Evolutionary conservation across 1,139 yeast genomes (phyloP).

Genomic region (Ashbya aceris): DNA sequence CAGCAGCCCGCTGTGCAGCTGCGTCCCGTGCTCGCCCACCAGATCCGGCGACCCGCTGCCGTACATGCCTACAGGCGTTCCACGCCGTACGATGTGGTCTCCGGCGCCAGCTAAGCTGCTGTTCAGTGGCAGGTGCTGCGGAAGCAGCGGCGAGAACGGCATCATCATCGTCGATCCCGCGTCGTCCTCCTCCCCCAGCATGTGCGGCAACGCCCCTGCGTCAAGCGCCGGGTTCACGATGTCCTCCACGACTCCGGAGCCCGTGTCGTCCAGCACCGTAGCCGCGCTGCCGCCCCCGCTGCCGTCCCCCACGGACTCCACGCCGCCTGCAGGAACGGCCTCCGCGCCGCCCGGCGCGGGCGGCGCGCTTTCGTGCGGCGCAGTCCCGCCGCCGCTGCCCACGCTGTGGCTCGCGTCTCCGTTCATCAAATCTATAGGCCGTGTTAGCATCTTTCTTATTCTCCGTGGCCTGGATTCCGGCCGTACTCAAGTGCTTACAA

Average conservation of each 20-base stretch:
- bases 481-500: too few species aligned
- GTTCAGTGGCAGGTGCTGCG: slow-evolving; percentile 5
- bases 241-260: slow-evolving; percentile 19
- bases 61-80: slow-evolving; percentile 6
- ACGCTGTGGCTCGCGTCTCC: too few species aligned
- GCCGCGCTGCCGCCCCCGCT: not conserved
- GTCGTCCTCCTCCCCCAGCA: slow-evolving; percentile 3
- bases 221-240: slow-evolving; percentile 24
- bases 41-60: slow-evolving; percentile 2
- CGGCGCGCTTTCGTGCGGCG: too few species aligned
- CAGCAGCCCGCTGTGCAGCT: slow-evolving; percentile 2
- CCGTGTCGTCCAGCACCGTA: not conserved
- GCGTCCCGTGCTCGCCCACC: slow-evolving; percentile 1
- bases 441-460: too few species aligned
- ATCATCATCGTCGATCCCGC: slow-evolving; percentile 3
- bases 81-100: slow-evolving; percentile 5
- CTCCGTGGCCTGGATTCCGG: too few species aligned
- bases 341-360: not conserved
- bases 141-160: slow-evolving; percentile 8
- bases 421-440: too few species aligned
- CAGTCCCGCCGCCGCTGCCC: too few species aligned
- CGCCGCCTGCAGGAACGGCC: not conserved
- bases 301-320: not conserved
- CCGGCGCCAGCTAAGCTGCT: not conserved
- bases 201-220: slow-evolving; percentile 8